Conservation (phyloP, 1,284 basidiomycete genomes). For the Kwoniella shivajii region DNA sequence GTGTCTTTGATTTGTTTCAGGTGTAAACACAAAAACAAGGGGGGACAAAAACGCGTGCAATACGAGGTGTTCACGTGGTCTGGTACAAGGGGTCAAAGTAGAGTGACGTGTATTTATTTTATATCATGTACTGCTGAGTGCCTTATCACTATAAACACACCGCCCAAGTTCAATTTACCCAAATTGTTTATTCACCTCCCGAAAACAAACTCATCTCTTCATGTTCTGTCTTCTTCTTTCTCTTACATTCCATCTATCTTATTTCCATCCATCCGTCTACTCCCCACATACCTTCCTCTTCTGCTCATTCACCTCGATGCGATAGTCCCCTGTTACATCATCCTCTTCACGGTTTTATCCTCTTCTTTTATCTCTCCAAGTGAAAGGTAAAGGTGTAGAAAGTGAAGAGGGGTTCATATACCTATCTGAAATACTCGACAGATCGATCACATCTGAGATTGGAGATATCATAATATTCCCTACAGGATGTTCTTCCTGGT, state of each 20-base stretch:
- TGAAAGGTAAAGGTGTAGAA: not conserved
- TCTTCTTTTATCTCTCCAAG: not conserved
- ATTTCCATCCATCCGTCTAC: slow-evolving; percentile 3
- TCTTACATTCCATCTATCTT: not conserved
- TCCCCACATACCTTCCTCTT: not conserved
- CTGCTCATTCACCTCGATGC: not conserved
- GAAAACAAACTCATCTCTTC: not conserved
- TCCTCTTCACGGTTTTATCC: slow-evolving; percentile 8
- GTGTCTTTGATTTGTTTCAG: slow-evolving; percentile 1
- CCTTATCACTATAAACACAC: not conserved
- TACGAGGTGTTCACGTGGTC: too few species aligned
- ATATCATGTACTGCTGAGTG: not conserved
- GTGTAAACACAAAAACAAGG: not conserved
- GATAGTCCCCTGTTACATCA: slow-evolving; percentile 2
- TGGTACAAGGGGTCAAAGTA: not conserved
- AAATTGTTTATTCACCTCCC: not conserved
- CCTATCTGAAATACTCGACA: not conserved
- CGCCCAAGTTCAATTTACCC: not conserved
- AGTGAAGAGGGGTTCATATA: not conserved
- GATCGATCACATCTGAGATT: not conserved
- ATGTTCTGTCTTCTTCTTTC: not conserved
- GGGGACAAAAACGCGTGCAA: too few species aligned
- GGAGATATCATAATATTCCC: too few species aligned
- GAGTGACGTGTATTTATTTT: not conserved
- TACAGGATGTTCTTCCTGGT: slow-evolving; percentile 54